phyloP scores from a whole-genome alignment of 106 monocot genomes.

The Apostasia ramifera region DNA sequence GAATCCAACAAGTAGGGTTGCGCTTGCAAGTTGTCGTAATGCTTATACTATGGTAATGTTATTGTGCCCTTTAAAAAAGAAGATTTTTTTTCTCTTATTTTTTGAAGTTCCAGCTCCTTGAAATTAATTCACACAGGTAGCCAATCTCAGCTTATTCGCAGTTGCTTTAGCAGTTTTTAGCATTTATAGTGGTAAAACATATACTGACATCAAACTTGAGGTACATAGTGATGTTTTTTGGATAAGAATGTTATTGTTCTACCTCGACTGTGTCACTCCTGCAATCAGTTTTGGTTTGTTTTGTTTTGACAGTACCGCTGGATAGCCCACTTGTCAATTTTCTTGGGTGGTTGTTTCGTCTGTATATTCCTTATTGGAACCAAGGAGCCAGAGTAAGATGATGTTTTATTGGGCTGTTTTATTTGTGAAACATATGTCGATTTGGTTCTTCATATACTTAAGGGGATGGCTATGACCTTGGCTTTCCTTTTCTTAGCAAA shows the following conservation, averaged over 20 bases:
- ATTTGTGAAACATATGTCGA: not conserved
- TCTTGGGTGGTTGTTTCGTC: slow-evolving; percentile 77
- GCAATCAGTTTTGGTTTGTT: slow-evolving; percentile 10
- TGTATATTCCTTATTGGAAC: slow-evolving; percentile 67
- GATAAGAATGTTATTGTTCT: slow-evolving; percentile 5
- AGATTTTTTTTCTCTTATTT: not conserved
- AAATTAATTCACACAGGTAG: slow-evolving; percentile 36
- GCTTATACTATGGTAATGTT: slow-evolving; percentile 82
- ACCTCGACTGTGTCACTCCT: not conserved
- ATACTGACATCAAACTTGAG: slow-evolving; percentile 51
- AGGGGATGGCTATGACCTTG: not conserved
- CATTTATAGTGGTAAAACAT: slow-evolving; percentile 33
- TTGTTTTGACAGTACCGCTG: slow-evolving; percentile 61
- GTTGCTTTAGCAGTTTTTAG: slow-evolving; percentile 72
- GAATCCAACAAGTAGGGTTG: slow-evolving; percentile 73
- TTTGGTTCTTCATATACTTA: not conserved
- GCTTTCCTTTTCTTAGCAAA: not conserved
- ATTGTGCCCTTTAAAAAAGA: not conserved
- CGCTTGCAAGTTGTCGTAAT: slow-evolving; percentile 89
- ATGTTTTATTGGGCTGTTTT: not conserved
- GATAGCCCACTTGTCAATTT: slow-evolving; percentile 85
- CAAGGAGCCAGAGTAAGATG: slow-evolving; percentile 77
- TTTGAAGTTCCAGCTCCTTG: slow-evolving; percentile 5
- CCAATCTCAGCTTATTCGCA: slow-evolving; percentile 83
- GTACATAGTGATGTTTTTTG: slow-evolving; percentile 20